These are phyloP conservation scores for Monosporozyma siamensis DNA, from an alignment of 805 yeast genomes.

Conservation along the genomic window DNA sequence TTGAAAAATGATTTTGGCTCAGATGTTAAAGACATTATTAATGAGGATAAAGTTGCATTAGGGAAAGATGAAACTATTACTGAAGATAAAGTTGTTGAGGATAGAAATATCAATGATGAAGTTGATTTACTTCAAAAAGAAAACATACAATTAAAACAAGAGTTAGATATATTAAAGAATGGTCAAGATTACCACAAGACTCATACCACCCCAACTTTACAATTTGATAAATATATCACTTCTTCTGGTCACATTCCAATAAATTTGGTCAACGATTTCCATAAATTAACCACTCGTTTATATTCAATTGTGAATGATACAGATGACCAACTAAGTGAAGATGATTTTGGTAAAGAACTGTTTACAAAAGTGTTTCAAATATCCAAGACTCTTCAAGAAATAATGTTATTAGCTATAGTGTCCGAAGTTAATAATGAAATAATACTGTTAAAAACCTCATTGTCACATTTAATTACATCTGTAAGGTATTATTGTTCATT, in stretches of 20 bases:
- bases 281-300: slow-evolving; percentile 7
- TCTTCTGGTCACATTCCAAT: slow-evolving; percentile 16
- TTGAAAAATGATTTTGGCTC: background rate
- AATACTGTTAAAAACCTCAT: slow-evolving; percentile 46
- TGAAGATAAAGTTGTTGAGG: too few species aligned
- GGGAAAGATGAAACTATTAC: too few species aligned
- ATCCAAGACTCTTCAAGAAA: slow-evolving; percentile 16
- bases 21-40: too few species aligned
- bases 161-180: slow-evolving; percentile 28
- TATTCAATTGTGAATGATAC: slow-evolving; percentile 6
- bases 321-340: slow-evolving; percentile 1
- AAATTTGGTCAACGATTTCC: slow-evolving; percentile 7
- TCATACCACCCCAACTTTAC: background rate
- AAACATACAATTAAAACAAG: slow-evolving; percentile 16
- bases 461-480: slow-evolving; percentile 66
- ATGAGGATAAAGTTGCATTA: too few species aligned
- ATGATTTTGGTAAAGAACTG: slow-evolving; percentile 10
- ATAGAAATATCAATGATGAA: background rate
- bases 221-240: slow-evolving; percentile 6
- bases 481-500: slow-evolving; percentile 65
- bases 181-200: background rate
- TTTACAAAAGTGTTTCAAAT: slow-evolving; percentile 21
- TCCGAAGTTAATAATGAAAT: slow-evolving; percentile 34
- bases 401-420: slow-evolving; percentile 14
- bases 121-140: slow-evolving; percentile 1